A percentile compares a stretch with the other conserved stretches of the same genome.
These are phyloP conservation scores for Camellia oleifera DNA, from an alignment of 179 eudicot species.

Conservation along the genomic window DNA sequence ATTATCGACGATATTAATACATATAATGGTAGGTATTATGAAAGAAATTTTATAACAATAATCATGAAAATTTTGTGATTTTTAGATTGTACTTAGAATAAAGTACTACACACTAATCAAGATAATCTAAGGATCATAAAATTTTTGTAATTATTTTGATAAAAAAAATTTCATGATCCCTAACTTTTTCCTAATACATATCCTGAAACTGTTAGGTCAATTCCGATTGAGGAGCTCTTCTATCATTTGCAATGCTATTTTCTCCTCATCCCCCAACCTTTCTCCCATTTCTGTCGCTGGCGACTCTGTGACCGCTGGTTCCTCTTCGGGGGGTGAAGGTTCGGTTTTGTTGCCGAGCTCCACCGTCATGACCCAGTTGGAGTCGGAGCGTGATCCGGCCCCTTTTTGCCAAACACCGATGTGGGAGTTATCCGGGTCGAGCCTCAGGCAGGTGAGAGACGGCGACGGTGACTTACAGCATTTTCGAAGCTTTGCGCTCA, in stretches of 20 bases:
- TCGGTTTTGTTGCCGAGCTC: constrained; percentile 43
- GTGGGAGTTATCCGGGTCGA: constrained; percentile 21
- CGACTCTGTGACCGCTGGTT: background rate
- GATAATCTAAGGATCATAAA: no score
- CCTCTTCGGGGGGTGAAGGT: background rate
- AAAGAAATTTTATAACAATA: no score
- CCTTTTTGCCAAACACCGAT: constrained; percentile 29
- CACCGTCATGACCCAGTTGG: constrained; percentile 64
- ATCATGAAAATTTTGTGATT: no score
- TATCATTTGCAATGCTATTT: constrained; percentile 79
- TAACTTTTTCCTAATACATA: no score
- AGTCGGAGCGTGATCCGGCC: constrained; percentile 36
- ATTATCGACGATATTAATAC: background rate
- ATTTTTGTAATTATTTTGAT: no score
- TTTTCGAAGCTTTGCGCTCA: constrained; percentile 17
- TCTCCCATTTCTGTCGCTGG: background rate
- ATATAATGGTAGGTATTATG: no score
- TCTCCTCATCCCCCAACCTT: constrained; percentile 68
- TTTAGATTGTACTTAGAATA: no score
- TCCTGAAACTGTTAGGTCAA: constrained; percentile 11
- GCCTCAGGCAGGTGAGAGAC: constrained; percentile 24
- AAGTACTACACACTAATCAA: no score
- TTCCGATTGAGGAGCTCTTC: constrained; percentile 72
- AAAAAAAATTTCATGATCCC: no score
- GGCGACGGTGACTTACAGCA: constrained; percentile 21